Evolutionary conservation across 2,329 filamentous ascomycete species (phyloP).

Genomic region (Colletotrichum musicola): DNA sequence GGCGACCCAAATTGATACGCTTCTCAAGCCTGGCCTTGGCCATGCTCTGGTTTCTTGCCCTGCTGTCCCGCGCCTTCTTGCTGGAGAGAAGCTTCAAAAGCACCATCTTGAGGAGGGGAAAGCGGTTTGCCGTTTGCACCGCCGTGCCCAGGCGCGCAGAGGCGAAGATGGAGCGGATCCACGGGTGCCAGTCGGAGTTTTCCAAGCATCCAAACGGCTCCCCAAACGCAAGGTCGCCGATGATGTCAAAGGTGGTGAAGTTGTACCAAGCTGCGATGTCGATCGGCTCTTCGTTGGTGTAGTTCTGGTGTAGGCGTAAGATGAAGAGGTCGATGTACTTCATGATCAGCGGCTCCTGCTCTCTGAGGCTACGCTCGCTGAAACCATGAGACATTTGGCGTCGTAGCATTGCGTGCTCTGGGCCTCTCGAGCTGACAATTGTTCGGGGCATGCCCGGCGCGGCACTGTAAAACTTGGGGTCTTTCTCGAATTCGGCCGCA

Average conservation of each 20-base stretch:
- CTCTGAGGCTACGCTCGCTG: constrained; percentile 44
- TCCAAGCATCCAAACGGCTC: constrained; percentile 39
- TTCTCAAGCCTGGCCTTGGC: constrained; percentile 21
- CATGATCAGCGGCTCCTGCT: constrained; percentile 46
- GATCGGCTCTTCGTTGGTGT: neutral
- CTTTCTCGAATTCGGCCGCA: constrained; percentile 11
- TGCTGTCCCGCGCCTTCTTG: neutral
- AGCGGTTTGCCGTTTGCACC: neutral
- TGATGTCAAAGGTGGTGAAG: constrained; percentile 2
- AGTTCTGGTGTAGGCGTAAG: constrained; percentile 36
- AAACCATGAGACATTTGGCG: constrained; percentile 46
- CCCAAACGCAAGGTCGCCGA: constrained; percentile 41
- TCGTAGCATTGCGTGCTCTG: constrained; percentile 41
- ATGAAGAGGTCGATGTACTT: constrained; percentile 38
- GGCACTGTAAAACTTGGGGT: constrained; percentile 54
- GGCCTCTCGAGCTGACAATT: constrained; percentile 37
- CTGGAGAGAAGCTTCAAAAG: constrained; percentile 6
- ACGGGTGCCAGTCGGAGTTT: constrained; percentile 35
- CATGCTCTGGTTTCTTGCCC: neutral
- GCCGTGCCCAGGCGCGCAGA: neutral
- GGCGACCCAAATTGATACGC: constrained; percentile 32
- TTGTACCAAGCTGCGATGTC: constrained; percentile 40
- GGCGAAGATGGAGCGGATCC: constrained; percentile 13
- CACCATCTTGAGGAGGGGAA: neutral
- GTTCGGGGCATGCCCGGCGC: neutral